Conservation (phyloP, 257 asterid genomes). For the Solanum ossicruentum region DNA sequence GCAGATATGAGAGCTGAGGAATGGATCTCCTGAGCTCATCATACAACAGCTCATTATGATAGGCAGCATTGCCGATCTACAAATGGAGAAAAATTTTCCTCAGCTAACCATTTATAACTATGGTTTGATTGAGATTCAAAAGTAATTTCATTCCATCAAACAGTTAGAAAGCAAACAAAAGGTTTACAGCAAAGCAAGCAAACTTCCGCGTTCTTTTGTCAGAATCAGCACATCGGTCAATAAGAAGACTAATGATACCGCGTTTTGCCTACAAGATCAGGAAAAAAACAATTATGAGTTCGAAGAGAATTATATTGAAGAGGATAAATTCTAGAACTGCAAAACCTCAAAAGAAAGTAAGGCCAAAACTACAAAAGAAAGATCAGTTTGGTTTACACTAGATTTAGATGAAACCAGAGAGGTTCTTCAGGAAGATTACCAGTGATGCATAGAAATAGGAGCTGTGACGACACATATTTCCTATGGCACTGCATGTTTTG, state of each 20-base stretch:
- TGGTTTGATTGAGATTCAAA: neutral
- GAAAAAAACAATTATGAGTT: neutral
- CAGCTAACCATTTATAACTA: neutral
- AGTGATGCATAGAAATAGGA: slow-evolving; percentile 67
- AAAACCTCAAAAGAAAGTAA: neutral
- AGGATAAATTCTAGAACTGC: neutral
- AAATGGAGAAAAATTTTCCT: slow-evolving; percentile 9
- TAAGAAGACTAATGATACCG: slow-evolving; percentile 47
- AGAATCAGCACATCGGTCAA: slow-evolving; percentile 85
- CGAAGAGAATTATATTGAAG: neutral
- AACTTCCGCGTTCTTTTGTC: slow-evolving; percentile 89
- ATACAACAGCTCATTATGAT: slow-evolving; percentile 74
- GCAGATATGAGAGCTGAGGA: slow-evolving; percentile 69
- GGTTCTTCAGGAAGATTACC: slow-evolving; percentile 27
- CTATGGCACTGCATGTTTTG: slow-evolving; percentile 87
- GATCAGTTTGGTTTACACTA: neutral
- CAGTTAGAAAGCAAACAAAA: neutral
- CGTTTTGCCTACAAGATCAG: slow-evolving; percentile 48
- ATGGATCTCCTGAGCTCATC: slow-evolving; percentile 83
- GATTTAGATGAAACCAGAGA: neutral
- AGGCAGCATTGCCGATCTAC: slow-evolving; percentile 98
- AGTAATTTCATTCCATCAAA: neutral
- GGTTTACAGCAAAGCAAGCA: slow-evolving; percentile 94
- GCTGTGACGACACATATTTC: slow-evolving; percentile 98
- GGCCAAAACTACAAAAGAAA: neutral